Conservation (phyloP, 805 yeast species). For the Metschnikowia peoriensis region DNA sequence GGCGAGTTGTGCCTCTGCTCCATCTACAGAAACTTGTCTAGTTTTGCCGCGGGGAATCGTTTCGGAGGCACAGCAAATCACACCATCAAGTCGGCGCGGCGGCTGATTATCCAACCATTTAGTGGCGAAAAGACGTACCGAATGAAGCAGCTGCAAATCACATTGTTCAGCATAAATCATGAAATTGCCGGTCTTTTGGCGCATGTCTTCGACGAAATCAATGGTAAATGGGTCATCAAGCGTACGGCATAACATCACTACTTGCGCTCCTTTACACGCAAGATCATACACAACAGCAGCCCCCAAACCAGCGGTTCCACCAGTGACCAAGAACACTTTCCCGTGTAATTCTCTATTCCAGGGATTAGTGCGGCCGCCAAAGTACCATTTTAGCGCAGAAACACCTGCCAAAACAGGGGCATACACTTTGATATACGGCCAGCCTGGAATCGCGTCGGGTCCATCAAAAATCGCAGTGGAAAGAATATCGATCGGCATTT, state of each 20-base stretch:
- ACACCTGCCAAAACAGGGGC: slow-evolving; percentile 48
- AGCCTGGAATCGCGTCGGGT: slow-evolving; percentile 72
- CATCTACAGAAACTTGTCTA: slow-evolving; percentile 73
- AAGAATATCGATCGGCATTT: slow-evolving; percentile 83
- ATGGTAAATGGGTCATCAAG: slow-evolving; percentile 67
- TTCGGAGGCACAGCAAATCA: slow-evolving; percentile 85
- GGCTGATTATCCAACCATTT: slow-evolving; percentile 90
- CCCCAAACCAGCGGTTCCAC: slow-evolving; percentile 95
- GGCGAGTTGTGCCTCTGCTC: slow-evolving; percentile 82
- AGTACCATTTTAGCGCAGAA: slow-evolving; percentile 62
- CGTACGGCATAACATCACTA: slow-evolving; percentile 67
- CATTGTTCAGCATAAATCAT: slow-evolving; percentile 90
- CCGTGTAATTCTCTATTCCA: slow-evolving; percentile 96
- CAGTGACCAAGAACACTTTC: slow-evolving; percentile 75
- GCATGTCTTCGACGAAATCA: slow-evolving; percentile 75
- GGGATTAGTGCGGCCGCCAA: slow-evolving; percentile 76
- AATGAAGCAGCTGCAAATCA: slow-evolving; percentile 69
- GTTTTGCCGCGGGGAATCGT: slow-evolving; percentile 64
- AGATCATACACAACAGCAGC: slow-evolving; percentile 69
- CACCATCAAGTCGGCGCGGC: slow-evolving; percentile 87
- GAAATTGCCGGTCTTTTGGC: slow-evolving; percentile 66
- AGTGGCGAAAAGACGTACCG: slow-evolving; percentile 87
- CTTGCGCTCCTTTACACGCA: slow-evolving; percentile 83
- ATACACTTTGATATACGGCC: slow-evolving; percentile 53
- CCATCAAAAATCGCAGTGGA: slow-evolving; percentile 73